A percentile compares a stretch with the other conserved stretches of the same genome.
phyloP scores from a whole-genome alignment of 495 filamentous ascomycete genomes.

The Penicillium atrosanguineum region DNA sequence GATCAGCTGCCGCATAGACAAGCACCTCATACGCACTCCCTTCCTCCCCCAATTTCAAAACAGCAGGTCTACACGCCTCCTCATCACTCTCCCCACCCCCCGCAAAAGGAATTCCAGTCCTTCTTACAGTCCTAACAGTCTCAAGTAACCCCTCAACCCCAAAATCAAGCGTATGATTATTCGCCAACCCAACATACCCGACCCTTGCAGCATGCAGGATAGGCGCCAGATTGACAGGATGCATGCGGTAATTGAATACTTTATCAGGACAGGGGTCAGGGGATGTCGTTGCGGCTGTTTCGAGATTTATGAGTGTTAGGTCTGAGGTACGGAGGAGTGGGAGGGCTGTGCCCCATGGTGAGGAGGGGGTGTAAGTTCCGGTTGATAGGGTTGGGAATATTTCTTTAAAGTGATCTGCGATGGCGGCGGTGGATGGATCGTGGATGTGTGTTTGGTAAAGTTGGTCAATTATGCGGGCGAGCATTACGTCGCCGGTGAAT shows the following conservation, averaged over 20 bases:
- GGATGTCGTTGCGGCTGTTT: constrained; percentile 38
- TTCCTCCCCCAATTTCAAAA: constrained; percentile 8
- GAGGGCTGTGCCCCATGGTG: constrained; percentile 38
- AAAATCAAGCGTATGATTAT: constrained; percentile 44
- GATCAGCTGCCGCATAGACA: constrained; percentile 30
- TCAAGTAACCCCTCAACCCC: constrained; percentile 31
- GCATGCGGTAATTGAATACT: constrained; percentile 43
- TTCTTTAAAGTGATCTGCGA: constrained; percentile 14
- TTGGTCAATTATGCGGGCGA: constrained; percentile 45
- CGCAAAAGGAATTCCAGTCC: constrained; percentile 20
- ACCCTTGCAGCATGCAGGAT: constrained; percentile 28
- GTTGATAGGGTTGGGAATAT: constrained; percentile 8
- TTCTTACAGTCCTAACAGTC: constrained; percentile 27
- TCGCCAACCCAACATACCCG: constrained; percentile 37
- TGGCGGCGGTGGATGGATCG: constrained; percentile 16
- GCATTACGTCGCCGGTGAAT: constrained; percentile 44
- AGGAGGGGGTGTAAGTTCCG: constrained; percentile 19
- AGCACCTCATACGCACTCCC: constrained; percentile 11
- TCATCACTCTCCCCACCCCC: constrained; percentile 29
- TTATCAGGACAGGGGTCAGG: constrained; percentile 37
- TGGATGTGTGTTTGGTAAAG: constrained; percentile 33
- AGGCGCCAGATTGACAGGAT: constrained; percentile 34
- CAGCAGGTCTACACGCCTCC: constrained; percentile 29
- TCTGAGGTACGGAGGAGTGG: constrained; percentile 29
- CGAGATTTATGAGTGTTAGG: constrained; percentile 43